Conservation (phyloP, 495 filamentous ascomycete genomes). For the Neurospora sp. region DNA sequence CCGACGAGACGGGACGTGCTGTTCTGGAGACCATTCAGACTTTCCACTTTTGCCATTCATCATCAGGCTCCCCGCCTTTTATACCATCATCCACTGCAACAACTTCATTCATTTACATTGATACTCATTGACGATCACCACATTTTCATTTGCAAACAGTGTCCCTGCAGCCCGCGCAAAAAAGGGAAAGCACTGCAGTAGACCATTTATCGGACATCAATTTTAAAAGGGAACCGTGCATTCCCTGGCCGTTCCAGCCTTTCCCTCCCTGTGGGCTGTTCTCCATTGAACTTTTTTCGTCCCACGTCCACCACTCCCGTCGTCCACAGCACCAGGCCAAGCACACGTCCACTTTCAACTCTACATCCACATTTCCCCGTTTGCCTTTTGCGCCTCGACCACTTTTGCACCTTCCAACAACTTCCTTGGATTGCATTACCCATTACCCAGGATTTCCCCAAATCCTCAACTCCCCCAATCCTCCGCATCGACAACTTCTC, state of each 20-base stretch:
- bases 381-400: neutral
- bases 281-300: slow-evolving; percentile 1
- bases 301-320: neutral
- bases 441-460: slow-evolving; percentile 12
- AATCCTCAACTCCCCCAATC: neutral
- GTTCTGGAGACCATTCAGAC: neutral
- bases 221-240: neutral
- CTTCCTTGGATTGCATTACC: neutral
- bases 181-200: neutral
- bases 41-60: neutral
- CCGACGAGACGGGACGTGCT: neutral
- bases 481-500: neutral
- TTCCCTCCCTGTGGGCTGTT: neutral
- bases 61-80: neutral
- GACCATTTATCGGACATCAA: neutral
- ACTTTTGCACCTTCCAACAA: neutral
- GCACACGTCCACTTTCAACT: neutral
- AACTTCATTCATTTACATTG: neutral
- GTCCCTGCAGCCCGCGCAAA: neutral
- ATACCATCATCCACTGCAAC: neutral
- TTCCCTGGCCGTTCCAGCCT: neutral
- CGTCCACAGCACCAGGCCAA: neutral
- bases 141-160: neutral
- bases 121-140: neutral
- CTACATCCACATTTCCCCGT: neutral